Conservation (phyloP, 129 eudicot species). For the Apium graveolens region DNA sequence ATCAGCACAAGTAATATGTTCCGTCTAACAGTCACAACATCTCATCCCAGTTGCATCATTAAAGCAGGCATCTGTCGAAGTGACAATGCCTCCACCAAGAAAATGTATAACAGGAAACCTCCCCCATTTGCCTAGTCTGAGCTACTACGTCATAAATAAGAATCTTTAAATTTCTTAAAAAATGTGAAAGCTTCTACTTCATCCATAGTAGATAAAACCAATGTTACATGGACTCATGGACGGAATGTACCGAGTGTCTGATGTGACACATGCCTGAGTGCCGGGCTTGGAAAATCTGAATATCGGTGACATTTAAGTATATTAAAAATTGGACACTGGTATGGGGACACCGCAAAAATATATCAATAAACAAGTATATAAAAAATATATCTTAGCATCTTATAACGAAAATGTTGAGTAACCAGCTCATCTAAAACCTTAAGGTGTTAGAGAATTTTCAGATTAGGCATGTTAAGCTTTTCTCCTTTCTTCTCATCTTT, state of each 20-base stretch:
- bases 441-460: no score
- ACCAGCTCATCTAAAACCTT: no score
- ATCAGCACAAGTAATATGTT: conserved; percentile 49
- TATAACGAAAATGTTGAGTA: no score
- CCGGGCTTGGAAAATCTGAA: neutral
- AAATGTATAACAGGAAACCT: conserved; percentile 81
- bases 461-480: neutral
- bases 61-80: neutral
- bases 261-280: neutral
- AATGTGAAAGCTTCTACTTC: conserved; percentile 63
- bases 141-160: conserved; percentile 61
- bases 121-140: conserved; percentile 68
- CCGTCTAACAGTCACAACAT: conserved; percentile 62
- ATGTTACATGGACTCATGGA: neutral
- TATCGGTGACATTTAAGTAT: neutral
- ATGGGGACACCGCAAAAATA: neutral
- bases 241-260: no score
- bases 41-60: conserved; percentile 36
- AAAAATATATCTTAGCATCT: neutral
- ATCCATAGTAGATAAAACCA: conserved; percentile 42
- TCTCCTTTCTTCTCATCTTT: neutral
- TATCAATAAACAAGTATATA: neutral
- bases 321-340: neutral
- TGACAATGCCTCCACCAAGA: conserved; percentile 76
- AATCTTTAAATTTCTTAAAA: conserved; percentile 47